Base-by-base conservation (phyloP, 345 rosid species). In the Salix brachista region DNA sequence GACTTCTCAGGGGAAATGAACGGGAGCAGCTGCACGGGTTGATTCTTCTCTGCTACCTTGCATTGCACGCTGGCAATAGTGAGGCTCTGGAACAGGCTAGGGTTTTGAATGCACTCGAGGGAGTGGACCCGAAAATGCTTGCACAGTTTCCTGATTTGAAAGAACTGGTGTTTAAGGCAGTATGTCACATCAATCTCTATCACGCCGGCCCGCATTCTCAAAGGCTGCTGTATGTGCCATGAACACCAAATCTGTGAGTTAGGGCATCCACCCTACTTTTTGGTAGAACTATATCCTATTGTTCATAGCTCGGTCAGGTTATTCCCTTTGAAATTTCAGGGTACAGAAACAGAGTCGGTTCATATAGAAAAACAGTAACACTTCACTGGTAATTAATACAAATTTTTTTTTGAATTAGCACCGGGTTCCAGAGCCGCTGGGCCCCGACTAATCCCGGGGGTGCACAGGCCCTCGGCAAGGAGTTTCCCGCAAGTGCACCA, bases 101-200 rank as follows among this genome's bases (percentile, higher is more conserved):
- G 86, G 92, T 90, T 42, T 83, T 91, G 85, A 89, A 85, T 56
- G 91, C 87, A n/a, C 91, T 95, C 0, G 97, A 93, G 82, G 99
- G 97, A 46, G 92, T 87, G 0, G 97, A 91, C 54, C 82, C 86
- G 2, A 67, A 86, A 9, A 77, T 85, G 46, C 77, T 86, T 52
- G 83, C 89, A 10, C 94, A 90, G 69, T 84, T 87, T 72, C 90
- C 84, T 69, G 89, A 95, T 56, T 75, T 93, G 85, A 89, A 83
- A 85, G 97, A 93, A 60, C 80, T 95, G 79, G 89, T 91, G 10
- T 12, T 80, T 26, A 79, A 80, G 80, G 97, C 97, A 1, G 78
- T 85, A 26, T 84, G 84, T 71, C 96, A 91, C 70, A 84, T 91
- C 71, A 90, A 83, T 78, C 84, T 92, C 48, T 92, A 92, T 73